Percentiles rank a stretch among this genome's conserved stretches.
phyloP scores from a whole-genome alignment of 345 rosid species.

The Garcia nutans region DNA sequence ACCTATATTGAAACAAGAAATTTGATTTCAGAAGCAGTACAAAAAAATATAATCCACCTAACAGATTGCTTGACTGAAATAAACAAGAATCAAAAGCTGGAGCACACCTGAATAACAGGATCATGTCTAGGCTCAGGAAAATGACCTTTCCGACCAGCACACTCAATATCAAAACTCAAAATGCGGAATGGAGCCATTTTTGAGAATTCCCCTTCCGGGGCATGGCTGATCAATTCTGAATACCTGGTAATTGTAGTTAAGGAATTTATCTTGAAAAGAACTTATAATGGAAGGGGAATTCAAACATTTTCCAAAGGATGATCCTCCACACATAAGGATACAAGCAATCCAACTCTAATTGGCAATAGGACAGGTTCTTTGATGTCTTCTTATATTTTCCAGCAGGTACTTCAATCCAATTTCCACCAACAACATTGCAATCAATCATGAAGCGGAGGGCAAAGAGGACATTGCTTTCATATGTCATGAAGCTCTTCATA shows the following conservation, averaged over 20 bases:
- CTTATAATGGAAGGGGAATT: constrained; percentile 1
- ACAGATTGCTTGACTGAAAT: constrained; percentile 7
- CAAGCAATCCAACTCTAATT: constrained; percentile 91
- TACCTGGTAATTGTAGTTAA: constrained; percentile 49
- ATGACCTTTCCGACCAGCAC: constrained; percentile 99
- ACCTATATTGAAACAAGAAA: constrained; percentile 49
- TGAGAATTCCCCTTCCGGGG: constrained; percentile 87
- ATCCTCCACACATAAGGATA: constrained; percentile 48
- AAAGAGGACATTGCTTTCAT: constrained; percentile 90
- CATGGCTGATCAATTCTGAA: constrained; percentile 80
- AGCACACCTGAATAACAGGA: constrained; percentile 89
- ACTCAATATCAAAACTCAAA: constrained; percentile 96
- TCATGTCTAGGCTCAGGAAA: constrained; percentile 98
- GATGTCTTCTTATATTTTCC: constrained; percentile 71
- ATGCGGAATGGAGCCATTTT: constrained; percentile 99
- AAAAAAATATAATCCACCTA: constrained; percentile 5
- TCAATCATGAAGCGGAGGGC: constrained; percentile 98
- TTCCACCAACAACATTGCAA: constrained; percentile 84
- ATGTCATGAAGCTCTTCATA: constrained; percentile 84
- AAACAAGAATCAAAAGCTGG: constrained; percentile 13
- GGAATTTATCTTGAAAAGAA: constrained; percentile 17
- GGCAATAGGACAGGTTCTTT: constrained; percentile 71
- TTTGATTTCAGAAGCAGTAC: constrained; percentile 22
- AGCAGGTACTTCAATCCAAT: constrained; percentile 93
- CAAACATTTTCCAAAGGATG: constrained; percentile 12